Evolutionary conservation across 2,329 filamentous ascomycete species (phyloP).

Genomic region (Ophiostoma sp.): DNA sequence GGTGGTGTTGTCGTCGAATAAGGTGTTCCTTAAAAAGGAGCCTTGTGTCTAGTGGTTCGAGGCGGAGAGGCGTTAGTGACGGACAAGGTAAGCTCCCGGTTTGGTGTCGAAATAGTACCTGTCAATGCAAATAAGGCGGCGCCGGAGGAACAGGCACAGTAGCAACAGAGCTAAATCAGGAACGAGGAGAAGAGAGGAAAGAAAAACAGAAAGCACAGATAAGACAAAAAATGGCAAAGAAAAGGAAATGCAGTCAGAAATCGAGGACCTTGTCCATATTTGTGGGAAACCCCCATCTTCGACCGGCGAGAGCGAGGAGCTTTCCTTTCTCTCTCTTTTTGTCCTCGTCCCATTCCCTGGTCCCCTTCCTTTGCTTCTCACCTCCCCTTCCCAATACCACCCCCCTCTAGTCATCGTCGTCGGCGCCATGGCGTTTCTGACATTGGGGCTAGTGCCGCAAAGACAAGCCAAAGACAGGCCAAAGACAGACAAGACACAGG

Average conservation of each 20-base stretch:
- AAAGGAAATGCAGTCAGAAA: background rate
- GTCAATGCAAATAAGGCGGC: background rate
- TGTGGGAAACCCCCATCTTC: background rate
- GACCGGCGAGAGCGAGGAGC: background rate
- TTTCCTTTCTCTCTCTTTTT: background rate
- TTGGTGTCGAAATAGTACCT: conserved; percentile 9
- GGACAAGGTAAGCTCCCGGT: conserved; percentile 5
- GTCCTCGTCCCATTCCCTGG: background rate
- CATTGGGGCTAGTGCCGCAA: background rate
- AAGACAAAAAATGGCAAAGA: background rate
- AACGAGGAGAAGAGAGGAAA: background rate
- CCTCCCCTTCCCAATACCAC: background rate
- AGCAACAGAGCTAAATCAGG: background rate
- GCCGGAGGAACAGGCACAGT: background rate
- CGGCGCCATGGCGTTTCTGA: background rate
- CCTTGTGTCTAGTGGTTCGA: background rate
- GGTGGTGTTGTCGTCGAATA: background rate
- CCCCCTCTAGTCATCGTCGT: background rate
- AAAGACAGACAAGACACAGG: background rate
- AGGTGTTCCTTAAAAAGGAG: background rate
- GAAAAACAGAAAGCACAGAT: background rate
- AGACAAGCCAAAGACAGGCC: no score
- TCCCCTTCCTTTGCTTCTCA: conserved; percentile 11
- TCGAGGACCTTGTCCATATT: conserved; percentile 5
- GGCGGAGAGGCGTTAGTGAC: background rate